Conservation (phyloP, 495 filamentous ascomycete species). For the Daldinia decipiens region DNA sequence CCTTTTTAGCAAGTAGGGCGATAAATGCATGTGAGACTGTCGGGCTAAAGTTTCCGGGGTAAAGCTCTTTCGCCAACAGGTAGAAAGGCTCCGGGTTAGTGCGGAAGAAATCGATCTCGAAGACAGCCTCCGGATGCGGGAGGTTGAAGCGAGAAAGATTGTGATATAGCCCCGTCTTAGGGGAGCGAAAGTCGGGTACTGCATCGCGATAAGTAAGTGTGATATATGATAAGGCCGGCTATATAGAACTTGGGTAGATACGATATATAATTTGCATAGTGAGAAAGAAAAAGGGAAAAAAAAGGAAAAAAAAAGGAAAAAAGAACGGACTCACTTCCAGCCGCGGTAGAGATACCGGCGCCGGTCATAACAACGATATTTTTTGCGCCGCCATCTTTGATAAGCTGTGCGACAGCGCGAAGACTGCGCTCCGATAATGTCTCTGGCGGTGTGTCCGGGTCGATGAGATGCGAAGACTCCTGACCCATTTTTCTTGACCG, state of each 20-base stretch:
- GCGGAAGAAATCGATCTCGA: conserved; percentile 89
- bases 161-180: conserved; percentile 79
- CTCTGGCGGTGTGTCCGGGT: conserved; percentile 69
- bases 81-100: conserved; percentile 91
- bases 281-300: neutral
- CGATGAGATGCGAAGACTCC: conserved; percentile 61
- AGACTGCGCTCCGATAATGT: conserved; percentile 74
- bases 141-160: conserved; percentile 86
- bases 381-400: conserved; percentile 71
- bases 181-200: conserved; percentile 81
- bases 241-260: neutral
- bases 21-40: conserved; percentile 77
- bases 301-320: neutral
- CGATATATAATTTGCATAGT: neutral
- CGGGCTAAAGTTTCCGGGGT: conserved; percentile 89
- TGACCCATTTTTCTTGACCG: conserved; percentile 57
- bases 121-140: conserved; percentile 80
- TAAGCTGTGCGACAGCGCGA: conserved; percentile 76
- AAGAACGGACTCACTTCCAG: conserved; percentile 58
- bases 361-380: conserved; percentile 84
- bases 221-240: neutral
- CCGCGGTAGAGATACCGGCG: conserved; percentile 69
- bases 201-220: conserved; percentile 46
- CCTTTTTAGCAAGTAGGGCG: conserved; percentile 74
- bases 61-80: conserved; percentile 86